Evolutionary conservation across 140 eudicot species (phyloP).

Genomic region (Anethum foeniculum): DNA sequence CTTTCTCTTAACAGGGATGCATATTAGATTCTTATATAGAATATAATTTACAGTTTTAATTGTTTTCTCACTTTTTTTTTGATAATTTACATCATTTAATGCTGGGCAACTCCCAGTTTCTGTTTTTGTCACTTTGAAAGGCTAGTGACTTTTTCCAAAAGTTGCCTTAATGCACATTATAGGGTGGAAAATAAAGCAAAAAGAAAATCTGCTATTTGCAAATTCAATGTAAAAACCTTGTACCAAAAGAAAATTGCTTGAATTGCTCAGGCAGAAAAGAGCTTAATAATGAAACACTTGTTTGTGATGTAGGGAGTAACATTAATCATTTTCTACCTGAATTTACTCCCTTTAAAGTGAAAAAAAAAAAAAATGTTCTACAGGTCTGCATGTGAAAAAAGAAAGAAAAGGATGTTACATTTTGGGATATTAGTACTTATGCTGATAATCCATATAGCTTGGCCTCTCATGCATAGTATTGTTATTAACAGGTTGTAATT

Average conservation of each 20-base stretch:
- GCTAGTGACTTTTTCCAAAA: neutral
- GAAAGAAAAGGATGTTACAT: neutral
- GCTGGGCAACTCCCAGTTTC: neutral
- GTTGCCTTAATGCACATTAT: neutral
- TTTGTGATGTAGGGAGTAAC: neutral
- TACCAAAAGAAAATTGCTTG: neutral
- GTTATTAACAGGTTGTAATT: constrained; percentile 17
- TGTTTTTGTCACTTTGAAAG: neutral
- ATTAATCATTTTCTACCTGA: neutral
- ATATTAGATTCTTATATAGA: neutral
- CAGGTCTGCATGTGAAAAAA: neutral
- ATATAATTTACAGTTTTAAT: neutral
- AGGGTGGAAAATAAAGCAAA: neutral
- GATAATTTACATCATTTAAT: neutral
- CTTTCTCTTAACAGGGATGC: neutral
- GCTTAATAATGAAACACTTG: neutral
- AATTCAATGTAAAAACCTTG: neutral
- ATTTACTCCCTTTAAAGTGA: neutral
- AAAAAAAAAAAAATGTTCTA: neutral
- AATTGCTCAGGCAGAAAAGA: neutral
- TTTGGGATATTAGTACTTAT: neutral
- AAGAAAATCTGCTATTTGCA: neutral
- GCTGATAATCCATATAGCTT: neutral
- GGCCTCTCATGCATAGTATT: neutral
- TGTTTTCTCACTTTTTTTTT: neutral